These are phyloP conservation scores for Santalum album DNA, from an alignment of 164 flowering plant genomes.

Conservation along the genomic window DNA sequence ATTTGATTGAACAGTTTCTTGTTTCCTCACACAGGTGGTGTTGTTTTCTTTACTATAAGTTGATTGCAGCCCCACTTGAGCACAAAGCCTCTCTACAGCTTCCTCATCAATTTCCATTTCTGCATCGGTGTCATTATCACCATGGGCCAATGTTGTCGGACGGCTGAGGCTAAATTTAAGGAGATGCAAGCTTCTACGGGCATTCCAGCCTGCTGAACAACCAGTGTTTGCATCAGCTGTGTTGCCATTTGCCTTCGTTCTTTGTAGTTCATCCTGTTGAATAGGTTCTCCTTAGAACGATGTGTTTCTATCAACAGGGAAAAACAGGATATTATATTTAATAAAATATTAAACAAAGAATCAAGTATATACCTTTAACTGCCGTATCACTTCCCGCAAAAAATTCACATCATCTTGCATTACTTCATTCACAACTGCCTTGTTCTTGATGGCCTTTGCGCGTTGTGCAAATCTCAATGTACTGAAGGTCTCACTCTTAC, in stretches of 20 bases:
- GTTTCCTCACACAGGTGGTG: constrained; percentile 5
- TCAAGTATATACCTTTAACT: constrained; percentile 58
- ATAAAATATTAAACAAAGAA: not conserved
- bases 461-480: constrained; percentile 96
- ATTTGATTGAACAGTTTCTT: constrained; percentile 7
- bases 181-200: constrained; percentile 80
- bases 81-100: constrained; percentile 48
- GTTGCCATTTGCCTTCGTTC: constrained; percentile 62
- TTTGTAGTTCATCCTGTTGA: constrained; percentile 74
- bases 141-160: constrained; percentile 50
- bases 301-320: no score
- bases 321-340: no score
- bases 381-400: constrained; percentile 82
- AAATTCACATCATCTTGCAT: constrained; percentile 83
- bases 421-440: constrained; percentile 90
- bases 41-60: constrained; percentile 8
- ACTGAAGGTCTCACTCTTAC: constrained; percentile 87
- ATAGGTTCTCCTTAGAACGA: constrained; percentile 5
- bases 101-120: constrained; percentile 95
- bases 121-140: constrained; percentile 86
- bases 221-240: constrained; percentile 34
- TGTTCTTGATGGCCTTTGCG: constrained; percentile 91
- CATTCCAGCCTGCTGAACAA: constrained; percentile 74
- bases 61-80: constrained; percentile 27
- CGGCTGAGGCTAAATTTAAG: constrained; percentile 69